Percentiles rank a stretch among this genome's conserved stretches.
Conservation (phyloP, 495 filamentous ascomycete species). For the Xanthoparmelia taractica region DNA sequence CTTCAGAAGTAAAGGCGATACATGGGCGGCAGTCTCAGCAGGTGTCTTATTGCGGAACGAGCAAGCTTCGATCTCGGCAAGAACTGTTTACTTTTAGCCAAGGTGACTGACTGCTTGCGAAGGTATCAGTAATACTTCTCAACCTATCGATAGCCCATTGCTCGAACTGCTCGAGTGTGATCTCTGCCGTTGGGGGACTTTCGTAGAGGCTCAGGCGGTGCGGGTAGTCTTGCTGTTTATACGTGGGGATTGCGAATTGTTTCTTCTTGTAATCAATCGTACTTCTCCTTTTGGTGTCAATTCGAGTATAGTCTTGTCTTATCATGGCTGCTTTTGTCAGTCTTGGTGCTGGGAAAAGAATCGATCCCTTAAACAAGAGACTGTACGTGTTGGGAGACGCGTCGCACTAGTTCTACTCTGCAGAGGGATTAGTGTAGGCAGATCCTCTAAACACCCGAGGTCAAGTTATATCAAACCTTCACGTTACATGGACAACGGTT, state of each 20-base stretch:
- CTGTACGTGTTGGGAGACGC: neutral
- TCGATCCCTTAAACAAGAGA: neutral
- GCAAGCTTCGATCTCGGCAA: slow-evolving; percentile 92
- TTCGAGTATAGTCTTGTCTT: slow-evolving; percentile 60
- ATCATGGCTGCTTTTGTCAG: slow-evolving; percentile 46
- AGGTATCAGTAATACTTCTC: slow-evolving; percentile 46
- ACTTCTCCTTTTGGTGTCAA: slow-evolving; percentile 72
- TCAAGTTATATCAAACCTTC: neutral
- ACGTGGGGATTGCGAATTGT: slow-evolving; percentile 70
- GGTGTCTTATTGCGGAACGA: slow-evolving; percentile 83
- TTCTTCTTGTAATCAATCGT: slow-evolving; percentile 70
- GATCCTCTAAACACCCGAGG: neutral
- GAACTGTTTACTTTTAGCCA: slow-evolving; percentile 47
- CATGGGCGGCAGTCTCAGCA: slow-evolving; percentile 68
- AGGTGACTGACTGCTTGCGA: neutral
- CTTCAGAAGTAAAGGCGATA: slow-evolving; percentile 75
- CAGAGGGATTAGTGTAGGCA: neutral
- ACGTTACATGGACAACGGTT: neutral
- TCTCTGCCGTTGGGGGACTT: slow-evolving; percentile 80
- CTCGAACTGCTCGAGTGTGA: slow-evolving; percentile 96
- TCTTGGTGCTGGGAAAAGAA: neutral
- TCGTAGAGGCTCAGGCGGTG: slow-evolving; percentile 90
- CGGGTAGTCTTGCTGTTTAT: slow-evolving; percentile 66
- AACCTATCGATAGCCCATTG: slow-evolving; percentile 98
- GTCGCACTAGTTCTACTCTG: neutral